A percentile compares a stretch with the other conserved stretches of the same genome.
Evolutionary conservation across 2,329 filamentous ascomycete genomes (phyloP).

Genomic region (Parastagonospora avenae): DNA sequence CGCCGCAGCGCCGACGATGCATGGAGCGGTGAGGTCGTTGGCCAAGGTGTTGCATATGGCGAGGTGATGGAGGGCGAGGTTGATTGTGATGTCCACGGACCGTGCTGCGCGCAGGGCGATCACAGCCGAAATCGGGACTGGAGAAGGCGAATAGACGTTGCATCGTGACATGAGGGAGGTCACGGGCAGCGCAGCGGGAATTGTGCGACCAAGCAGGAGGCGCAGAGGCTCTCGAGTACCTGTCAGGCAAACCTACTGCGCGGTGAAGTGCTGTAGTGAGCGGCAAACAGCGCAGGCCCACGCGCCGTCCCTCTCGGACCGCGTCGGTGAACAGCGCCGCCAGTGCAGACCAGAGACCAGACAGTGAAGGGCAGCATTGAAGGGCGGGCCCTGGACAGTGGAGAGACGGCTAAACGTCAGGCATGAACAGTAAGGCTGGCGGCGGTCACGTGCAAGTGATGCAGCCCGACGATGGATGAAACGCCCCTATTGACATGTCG

Average conservation of each 20-base stretch:
- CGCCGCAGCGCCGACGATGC: neutral
- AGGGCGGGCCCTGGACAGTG: too few species aligned
- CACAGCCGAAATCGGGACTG: too few species aligned
- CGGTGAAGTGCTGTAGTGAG: neutral
- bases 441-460: neutral
- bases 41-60: neutral
- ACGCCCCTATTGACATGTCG: conserved; percentile 3
- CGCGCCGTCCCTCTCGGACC: too few species aligned
- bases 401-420: neutral
- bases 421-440: neutral
- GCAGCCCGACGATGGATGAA: neutral
- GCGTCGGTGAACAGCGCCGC: too few species aligned
- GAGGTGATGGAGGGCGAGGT: neutral
- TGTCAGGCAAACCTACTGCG: too few species aligned
- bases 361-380: too few species aligned
- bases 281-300: neutral
- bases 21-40: conserved; percentile 4
- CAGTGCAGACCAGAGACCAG: too few species aligned
- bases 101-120: neutral
- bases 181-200: neutral
- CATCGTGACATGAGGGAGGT: too few species aligned
- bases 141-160: too few species aligned
- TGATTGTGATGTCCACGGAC: neutral
- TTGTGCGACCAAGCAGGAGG: too few species aligned
- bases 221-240: neutral